Evolutionary conservation across 2,329 filamentous ascomycete species (phyloP), one percentile per base, ranked within the genome.

Genomic region (Drechslerella coelobrocha): DNA sequence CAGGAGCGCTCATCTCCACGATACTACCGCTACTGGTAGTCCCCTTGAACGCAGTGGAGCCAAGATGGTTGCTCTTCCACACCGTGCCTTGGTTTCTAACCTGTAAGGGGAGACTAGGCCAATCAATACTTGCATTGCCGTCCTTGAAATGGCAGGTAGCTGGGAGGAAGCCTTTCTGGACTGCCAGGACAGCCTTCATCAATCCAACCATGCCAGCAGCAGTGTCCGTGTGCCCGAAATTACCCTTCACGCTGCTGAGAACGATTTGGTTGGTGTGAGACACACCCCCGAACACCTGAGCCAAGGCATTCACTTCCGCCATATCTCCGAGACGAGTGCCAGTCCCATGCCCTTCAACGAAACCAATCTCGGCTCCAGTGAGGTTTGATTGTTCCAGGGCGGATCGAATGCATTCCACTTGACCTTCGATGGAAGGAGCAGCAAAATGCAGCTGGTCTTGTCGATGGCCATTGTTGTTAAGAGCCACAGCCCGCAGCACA

Each of bases 381-480:
- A 37, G 31, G 14, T 37, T 37, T 37, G 31, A 37, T 14, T 37
- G 31, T 37, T 37, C 31, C 31, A 37, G 31, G 8, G 31, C 31
- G 31, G 31, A 37, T 37, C 14, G 31, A 37, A 37, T 37, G 31
- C 31, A 37, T 37, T 37, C 31, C 31, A 37, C 31, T 37, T 37
- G 31, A 37, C 31, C 31, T 37, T 37, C 31, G 31, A 37, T 37
- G 31, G 31, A 37, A 37, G 31, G 31, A 37, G 31, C 31, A 37
- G 31, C 31, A 37, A 37, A 37, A 14, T 37, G 31, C 31, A 37
- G 31, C 14, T 37, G 31, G 14, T 37, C 31, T 37, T 37, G 31
- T 37, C 31, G 31, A 37, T 37, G 31, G 31, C 31, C 31, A 37
- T 37, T 37, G 31, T 37, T 37, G 31, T 37, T 37, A 37, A 37